A percentile compares a stretch with the other conserved stretches of the same genome.
These are phyloP conservation scores for Linum usitatissimum DNA, from an alignment of 345 rosid genomes.

Conservation along the genomic window DNA sequence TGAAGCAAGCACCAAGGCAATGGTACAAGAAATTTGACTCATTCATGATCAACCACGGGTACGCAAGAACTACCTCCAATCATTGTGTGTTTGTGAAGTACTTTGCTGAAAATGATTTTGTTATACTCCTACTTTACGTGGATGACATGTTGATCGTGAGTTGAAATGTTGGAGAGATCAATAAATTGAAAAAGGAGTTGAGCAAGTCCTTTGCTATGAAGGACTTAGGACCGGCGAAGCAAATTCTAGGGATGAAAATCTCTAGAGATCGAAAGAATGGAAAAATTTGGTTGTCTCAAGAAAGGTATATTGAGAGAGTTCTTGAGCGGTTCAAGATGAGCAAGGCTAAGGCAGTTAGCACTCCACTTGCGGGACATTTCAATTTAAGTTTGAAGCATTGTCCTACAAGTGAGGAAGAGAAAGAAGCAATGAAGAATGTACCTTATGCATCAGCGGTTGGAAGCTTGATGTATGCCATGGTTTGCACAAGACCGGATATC, in stretches of 20 bases:
- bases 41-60: neutral
- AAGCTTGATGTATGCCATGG: neutral
- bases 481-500: neutral
- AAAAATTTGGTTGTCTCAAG: neutral
- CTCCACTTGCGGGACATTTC: neutral
- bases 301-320: neutral
- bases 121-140: neutral
- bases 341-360: neutral
- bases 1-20: neutral
- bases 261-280: neutral
- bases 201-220: neutral
- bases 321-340: neutral
- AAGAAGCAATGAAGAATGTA: neutral
- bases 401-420: neutral
- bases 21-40: neutral
- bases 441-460: neutral
- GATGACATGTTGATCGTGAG: neutral
- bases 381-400: neutral
- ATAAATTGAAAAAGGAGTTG: neutral
- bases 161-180: neutral
- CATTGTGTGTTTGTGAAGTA: neutral
- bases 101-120: neutral
- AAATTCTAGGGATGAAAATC: constrained; percentile 1
- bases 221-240: neutral
- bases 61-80: neutral